These are phyloP conservation scores for Dissophora ornata DNA, from an alignment of 192 early-diverging fungal species.

Conservation along the genomic window DNA sequence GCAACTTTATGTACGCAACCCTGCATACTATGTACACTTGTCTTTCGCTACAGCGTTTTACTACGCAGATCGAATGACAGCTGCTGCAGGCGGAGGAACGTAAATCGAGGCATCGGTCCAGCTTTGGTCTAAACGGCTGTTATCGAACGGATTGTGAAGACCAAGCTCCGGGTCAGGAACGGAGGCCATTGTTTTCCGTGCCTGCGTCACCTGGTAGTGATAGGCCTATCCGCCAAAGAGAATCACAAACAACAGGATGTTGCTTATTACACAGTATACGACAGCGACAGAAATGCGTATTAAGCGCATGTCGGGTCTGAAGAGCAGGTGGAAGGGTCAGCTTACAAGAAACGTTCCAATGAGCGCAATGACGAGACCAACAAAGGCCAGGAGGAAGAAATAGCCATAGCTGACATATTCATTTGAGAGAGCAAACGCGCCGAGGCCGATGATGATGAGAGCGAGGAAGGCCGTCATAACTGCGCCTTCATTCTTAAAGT, in stretches of 20 bases:
- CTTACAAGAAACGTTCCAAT: slow-evolving; percentile 21
- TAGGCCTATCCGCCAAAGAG: too few species aligned
- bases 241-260: background rate
- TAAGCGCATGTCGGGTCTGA: background rate
- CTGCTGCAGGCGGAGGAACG: slow-evolving; percentile 13
- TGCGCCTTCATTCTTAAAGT: slow-evolving; percentile 21
- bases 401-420: slow-evolving; percentile 7
- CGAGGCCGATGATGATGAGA: slow-evolving; percentile 14
- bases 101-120: slow-evolving; percentile 28
- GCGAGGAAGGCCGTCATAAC: slow-evolving; percentile 11
- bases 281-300: background rate
- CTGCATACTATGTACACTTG: too few species aligned
- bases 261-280: background rate
- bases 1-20: too few species aligned
- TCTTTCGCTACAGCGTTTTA: too few species aligned
- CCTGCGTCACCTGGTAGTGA: slow-evolving; percentile 29
- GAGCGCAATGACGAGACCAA: slow-evolving; percentile 6
- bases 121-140: background rate
- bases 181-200: slow-evolving; percentile 18
- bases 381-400: slow-evolving; percentile 7
- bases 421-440: slow-evolving; percentile 17
- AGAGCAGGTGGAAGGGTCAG: too few species aligned
- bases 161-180: slow-evolving; percentile 5
- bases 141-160: slow-evolving; percentile 4
- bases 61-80: background rate